phyloP scores from a whole-genome alignment of 2,329 filamentous ascomycete genomes.

The Paracorniculantispora psalliotae region DNA sequence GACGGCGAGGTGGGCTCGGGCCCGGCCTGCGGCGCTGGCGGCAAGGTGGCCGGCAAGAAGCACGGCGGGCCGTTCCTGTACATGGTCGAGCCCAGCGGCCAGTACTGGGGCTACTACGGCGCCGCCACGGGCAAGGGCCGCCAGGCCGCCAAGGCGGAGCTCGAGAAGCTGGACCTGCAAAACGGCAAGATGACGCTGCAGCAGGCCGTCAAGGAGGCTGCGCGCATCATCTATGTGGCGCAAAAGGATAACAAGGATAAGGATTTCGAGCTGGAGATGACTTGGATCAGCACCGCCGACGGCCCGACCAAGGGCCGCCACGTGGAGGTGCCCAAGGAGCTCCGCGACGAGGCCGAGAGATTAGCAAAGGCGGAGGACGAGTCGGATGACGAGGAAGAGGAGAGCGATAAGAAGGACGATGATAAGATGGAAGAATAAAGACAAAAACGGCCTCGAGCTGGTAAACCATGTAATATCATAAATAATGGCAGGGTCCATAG shows the following conservation, averaged over 20 bases:
- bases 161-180: constrained; percentile 92
- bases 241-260: constrained; percentile 99
- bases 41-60: constrained; percentile 67
- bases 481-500: constrained; percentile 17
- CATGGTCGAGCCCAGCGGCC: constrained; percentile 97
- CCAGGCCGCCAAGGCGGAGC: constrained; percentile 94
- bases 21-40: constrained; percentile 73
- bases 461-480: constrained; percentile 31
- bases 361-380: constrained; percentile 88
- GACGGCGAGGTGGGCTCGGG: constrained; percentile 87
- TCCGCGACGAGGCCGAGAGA: constrained; percentile 87
- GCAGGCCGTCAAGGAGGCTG: constrained; percentile 92
- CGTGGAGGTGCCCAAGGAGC: constrained; percentile 84
- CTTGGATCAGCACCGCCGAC: constrained; percentile 82
- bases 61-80: constrained; percentile 90
- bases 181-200: constrained; percentile 71
- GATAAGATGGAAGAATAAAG: constrained; percentile 88
- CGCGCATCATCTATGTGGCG: constrained; percentile 92
- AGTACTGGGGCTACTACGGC: constrained; percentile 99
- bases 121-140: constrained; percentile 95
- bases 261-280: constrained; percentile 99
- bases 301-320: constrained; percentile 92
- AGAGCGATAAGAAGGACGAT: constrained; percentile 53
- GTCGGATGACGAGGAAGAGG: constrained; percentile 77
- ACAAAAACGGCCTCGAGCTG: constrained; percentile 11